Conservation (phyloP, 345 rosid species). For the Salix exigua region DNA sequence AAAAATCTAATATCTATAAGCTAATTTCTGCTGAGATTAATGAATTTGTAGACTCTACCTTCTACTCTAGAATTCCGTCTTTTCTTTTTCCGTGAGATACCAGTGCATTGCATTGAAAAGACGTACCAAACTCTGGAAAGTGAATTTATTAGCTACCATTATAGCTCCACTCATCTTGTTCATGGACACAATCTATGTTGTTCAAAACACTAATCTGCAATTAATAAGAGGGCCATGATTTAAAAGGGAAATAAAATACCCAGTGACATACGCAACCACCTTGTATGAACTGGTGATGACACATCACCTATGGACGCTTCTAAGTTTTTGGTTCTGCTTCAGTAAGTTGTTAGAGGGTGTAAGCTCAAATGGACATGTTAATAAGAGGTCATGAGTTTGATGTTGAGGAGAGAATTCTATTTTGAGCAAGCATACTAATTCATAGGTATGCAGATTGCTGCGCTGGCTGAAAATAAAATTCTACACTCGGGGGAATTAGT, state of each 20-base stretch:
- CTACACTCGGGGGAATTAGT: neutral
- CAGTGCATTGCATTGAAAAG: neutral
- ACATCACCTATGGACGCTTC: neutral
- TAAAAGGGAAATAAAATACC: neutral
- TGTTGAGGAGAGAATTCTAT: neutral
- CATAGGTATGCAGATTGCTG: neutral
- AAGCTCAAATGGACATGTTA: neutral
- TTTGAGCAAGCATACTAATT: neutral
- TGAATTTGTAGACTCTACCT: no score
- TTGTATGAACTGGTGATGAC: neutral
- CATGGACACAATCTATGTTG: neutral
- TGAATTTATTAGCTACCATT: neutral
- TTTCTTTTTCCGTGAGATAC: neutral
- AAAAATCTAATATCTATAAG: no score
- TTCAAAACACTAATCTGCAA: neutral
- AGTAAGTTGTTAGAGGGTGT: neutral
- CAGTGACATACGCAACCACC: neutral
- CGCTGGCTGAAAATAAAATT: neutral
- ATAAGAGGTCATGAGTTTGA: neutral
- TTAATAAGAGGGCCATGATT: neutral
- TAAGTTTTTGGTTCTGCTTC: neutral
- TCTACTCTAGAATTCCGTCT: neutral
- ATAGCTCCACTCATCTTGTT: neutral
- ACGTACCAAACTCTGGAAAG: neutral
- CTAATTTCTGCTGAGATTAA: no score